Evolutionary conservation across 306 rosid species (phyloP).

Genomic region (Neltuma alba): DNA sequence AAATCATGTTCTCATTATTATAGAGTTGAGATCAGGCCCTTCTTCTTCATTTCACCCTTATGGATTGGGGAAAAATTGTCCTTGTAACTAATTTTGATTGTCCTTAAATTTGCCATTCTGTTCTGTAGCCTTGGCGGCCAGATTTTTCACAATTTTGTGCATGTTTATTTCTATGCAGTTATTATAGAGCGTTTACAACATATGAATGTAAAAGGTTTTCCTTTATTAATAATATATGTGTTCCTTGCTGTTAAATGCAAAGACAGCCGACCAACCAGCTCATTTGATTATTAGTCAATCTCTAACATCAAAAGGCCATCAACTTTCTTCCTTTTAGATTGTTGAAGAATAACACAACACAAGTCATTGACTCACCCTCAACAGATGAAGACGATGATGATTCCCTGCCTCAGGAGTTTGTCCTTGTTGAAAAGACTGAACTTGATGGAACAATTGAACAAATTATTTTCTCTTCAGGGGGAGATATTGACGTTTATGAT

Average conservation of each 20-base stretch:
- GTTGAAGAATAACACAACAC: slow-evolving; percentile 62
- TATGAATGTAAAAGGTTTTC: not conserved
- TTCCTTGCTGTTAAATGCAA: slow-evolving; percentile 20
- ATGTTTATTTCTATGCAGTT: not conserved
- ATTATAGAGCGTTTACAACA: not conserved
- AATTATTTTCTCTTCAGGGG: slow-evolving; percentile 89
- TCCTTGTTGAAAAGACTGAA: slow-evolving; percentile 80
- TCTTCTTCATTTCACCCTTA: not conserved
- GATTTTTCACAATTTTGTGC: slow-evolving; percentile 1
- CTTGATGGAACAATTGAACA: slow-evolving; percentile 84
- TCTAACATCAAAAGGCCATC: slow-evolving; percentile 18
- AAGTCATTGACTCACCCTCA: slow-evolving; percentile 70
- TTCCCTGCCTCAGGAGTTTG: slow-evolving; percentile 77
- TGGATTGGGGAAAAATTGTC: not conserved
- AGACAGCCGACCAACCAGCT: slow-evolving; percentile 18
- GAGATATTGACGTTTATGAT: slow-evolving; percentile 86
- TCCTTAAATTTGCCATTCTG: slow-evolving; percentile 5
- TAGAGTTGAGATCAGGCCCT: not conserved
- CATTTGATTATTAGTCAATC: slow-evolving; percentile 18
- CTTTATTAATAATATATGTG: not conserved
- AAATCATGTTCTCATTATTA: not conserved
- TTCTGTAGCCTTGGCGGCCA: slow-evolving; percentile 8
- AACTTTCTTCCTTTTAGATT: slow-evolving; percentile 53
- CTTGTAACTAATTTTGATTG: not conserved
- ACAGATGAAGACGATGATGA: slow-evolving; percentile 69